Percentiles rank a stretch among this genome's conserved stretches.
Conservation (phyloP, 73 alveolate species). For the Symbiodinium natans region DNA sequence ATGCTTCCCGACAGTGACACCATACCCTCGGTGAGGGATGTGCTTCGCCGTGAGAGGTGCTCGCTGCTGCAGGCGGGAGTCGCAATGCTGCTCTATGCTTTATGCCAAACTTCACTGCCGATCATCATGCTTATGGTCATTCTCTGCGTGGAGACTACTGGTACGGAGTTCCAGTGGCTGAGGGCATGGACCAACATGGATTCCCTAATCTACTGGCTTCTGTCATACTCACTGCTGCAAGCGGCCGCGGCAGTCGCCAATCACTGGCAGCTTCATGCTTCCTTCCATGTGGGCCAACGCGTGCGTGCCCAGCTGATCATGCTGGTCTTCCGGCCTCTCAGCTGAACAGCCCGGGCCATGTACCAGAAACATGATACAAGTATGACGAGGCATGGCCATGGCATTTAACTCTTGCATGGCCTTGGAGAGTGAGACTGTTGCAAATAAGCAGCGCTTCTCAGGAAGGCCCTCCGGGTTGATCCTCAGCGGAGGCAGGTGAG, state of each 20-base stretch:
- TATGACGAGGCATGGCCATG: no score
- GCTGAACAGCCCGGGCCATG: no score
- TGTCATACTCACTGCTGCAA: background rate
- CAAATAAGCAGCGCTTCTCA: background rate
- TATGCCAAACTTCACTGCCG: constrained; percentile 21
- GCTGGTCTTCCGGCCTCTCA: constrained; percentile 59
- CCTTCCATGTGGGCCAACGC: constrained; percentile 94
- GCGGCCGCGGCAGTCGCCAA: constrained; percentile 63
- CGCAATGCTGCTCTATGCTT: constrained; percentile 31
- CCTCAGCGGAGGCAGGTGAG: constrained; percentile 27
- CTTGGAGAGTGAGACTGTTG: no score
- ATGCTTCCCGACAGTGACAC: background rate
- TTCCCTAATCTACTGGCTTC: background rate
- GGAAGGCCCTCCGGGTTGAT: constrained; percentile 78
- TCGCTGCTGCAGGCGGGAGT: constrained; percentile 8
- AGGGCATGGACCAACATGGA: background rate
- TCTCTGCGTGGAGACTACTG: constrained; percentile 38
- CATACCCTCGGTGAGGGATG: background rate
- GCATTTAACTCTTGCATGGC: no score
- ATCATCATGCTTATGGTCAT: constrained; percentile 86
- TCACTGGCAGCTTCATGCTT: constrained; percentile 73
- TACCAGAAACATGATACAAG: no score
- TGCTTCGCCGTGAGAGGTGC: background rate
- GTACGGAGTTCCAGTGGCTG: constrained; percentile 47
- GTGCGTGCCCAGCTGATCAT: constrained; percentile 71